Base-by-base conservation (phyloP, 169 alveolate genomes). In the Cryptosporidium meleagridis region DNA sequence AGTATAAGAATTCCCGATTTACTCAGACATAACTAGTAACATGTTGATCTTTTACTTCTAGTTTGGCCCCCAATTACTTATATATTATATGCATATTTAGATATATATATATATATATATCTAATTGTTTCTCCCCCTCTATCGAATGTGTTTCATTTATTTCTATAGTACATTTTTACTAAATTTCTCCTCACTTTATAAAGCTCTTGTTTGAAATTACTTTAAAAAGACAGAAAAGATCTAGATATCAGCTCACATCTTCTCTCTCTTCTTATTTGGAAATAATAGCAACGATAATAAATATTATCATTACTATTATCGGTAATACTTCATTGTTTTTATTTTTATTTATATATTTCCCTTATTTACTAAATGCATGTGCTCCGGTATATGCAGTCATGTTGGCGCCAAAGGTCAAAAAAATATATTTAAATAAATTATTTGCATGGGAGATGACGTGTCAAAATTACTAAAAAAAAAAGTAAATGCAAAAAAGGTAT, bases 401-500 rank as follows among this genome's bases (percentile, higher is more conserved):
- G 72, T 65, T 41, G 85, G 85, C 85, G 85, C 85, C 85, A 3
- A 69, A 69, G 8, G 39, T 26, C 8, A 39, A 69, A 67, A 39
- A 41, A 37, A 5, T 37, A 37, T 37, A 37, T 31, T n/a, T n/a
- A 1, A 3, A 39, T 7, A 39, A 5, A 12, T 52, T 45, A n/a
- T 14, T 31, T 65, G 72, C 72, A 65, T 65, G 72, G 1, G 48
- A 65, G 33, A 33, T 35, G 52, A 55, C 67, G 67, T 53, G 71
- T 65, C 70, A 33, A 33, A 62, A 23, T n/a, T 62, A n/a, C n/a
- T 62, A 0, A 29, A 29, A 62, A 8, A 29, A 16, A 33, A 29
- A 18, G 1, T 4, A 37, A 31, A 65, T 23, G 0, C 0, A 65
- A 65, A 26, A 65, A 8, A 26, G 10, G 23, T 4, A 18, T 55